Base-by-base conservation (phyloP, 148 eudicot genomes). In the Pouteria glomerata region DNA sequence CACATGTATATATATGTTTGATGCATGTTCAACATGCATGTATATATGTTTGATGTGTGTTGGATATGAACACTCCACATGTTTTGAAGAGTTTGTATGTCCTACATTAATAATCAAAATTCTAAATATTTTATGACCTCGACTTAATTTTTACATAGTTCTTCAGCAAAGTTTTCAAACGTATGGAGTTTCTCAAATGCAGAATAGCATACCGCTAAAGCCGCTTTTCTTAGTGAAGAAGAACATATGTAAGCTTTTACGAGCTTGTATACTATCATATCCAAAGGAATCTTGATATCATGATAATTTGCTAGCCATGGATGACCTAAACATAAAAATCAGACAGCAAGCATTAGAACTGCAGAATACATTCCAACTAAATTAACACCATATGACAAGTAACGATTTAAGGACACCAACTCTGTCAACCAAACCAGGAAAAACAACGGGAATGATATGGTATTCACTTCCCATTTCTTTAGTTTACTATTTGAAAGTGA, bases 161-260 rank as follows among this genome's bases (percentile, higher is more conserved):
- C 0, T 58, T 66, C 3, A 34, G 12, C 8, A 44, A 57, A 44
- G 55, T 56, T 24, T 42, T 51, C n/a, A n/a, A 21, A 10, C 48
- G 56, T 31, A 67, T 6, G 53, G 29, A 33, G 30, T 35, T 18
- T 11, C 34, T 31, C 24, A 75, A 48, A 29, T 68, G 42, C 18
- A 69, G 33, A 45, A 63, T 35, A n/a, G 63, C 88, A 37, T 89
- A 94, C 98, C 96, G 85, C 83, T 62, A 94, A 84, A 81, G 98
- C 96, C 14, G 97, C 84, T 88, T 89, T 94, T 70, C 98, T 82
- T 41, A 94, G 80, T 58, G 98, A 75, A 37, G 98, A 85, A 26
- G 98, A 91, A 68, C 86, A 87, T 63, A 89, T 85, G 80, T 91
- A 94, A 65, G 90, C 90, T 83, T 85, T 91, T 30, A 94, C 97